Evolutionary conservation across 257 asterid genomes (phyloP), one percentile per base, ranked within the genome.

Genomic region (Thymus mandschuricus): DNA sequence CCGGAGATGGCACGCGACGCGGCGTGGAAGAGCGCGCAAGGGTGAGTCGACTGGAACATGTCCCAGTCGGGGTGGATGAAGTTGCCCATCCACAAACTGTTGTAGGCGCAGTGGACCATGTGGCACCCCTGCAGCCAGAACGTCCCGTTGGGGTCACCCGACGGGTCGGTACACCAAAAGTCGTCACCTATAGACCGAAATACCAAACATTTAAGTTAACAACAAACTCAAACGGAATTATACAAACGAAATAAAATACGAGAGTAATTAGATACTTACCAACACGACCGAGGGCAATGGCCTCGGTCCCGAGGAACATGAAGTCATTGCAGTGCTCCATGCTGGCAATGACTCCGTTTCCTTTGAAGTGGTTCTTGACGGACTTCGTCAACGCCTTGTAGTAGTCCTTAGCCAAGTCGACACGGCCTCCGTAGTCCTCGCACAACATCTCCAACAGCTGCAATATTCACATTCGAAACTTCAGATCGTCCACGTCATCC

Each of bases 241-340:
- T 34, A 3, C 2, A 27, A 11, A 54, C 2, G 1, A 57, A 8
- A 30, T 10, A 8, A 31, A 48, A 8, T 4, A 30, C 61, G 13
- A 55, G 1, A 35, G 5, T 2, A 3, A 35, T 1, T 1, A 21
- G 8, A 1, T 30, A 66, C 88, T 1, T 80, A 92, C 97, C 98
- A 10, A 92, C 98, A 51, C 98, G 98, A 21, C 98, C 98, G 3
- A 92, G 93, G 30, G 87, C 69, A 51, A 92, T 90, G 56, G 92
- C 86, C 76, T 92, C 85, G 0, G 98, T 92, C 0, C 97, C 97
- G 1, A 92, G 92, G 78, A 92, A 92, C 98, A 92, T 90, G 80
- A 92, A 92, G 80, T 92, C 98, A 12, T 92, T 92, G 84, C 98
- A 92, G 43, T 92, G 98, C 74, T 92, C 98, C 98, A 92, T 92